Base-by-base conservation (phyloP, 2,329 filamentous ascomycete genomes). In the Diaporthe amygdali region DNA sequence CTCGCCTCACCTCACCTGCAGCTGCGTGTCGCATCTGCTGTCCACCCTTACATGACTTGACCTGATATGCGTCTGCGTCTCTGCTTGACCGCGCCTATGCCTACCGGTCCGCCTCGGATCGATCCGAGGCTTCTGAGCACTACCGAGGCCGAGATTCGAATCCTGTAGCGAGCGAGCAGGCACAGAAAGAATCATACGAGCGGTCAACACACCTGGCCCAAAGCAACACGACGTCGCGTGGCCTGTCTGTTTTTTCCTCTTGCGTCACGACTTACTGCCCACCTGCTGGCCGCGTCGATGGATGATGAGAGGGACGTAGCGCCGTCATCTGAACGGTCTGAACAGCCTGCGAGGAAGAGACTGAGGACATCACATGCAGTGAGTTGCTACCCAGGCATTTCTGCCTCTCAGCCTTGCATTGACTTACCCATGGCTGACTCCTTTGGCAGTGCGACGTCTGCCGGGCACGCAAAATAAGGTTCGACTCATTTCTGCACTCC, bases 381-480 rank as follows among this genome's bases (percentile, higher is more conserved):
- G 74, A 77, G 81, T 77, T 30, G 10, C 17, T n/a, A 3, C 32
- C 46, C 49, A n/a, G 39, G 25, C 9, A 32, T 37, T 3, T n/a
- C 17, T 37, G 44, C n/a, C 5, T 34, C 12, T 25, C 32, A 6
- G n/a, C 15, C 52, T 37, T 27, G 49, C 41, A 37, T 17, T 47
- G 22, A n/a, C 67, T 70, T 22, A 17, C 17, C 44, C 22, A 17
- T 25, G 15, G 49, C 66, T 70, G 52, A 69, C 70, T 72, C 4
- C 30, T 47, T 32, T 46, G 66, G 27, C 70, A 87, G 85, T 87
- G 85, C 71, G 84, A 87, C 74, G 77, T 81, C 8, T 87, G 85
- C 76, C 80, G 85, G 70, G 78, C 81, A 66, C 80, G 83, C 68
- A 87, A 87, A 78, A 85, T 85, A 69, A 81, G 84, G 85, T 85